A percentile compares a stretch with the other conserved stretches of the same genome.
Conservation (phyloP, 331 rosid species). For the Ulmus americana region DNA sequence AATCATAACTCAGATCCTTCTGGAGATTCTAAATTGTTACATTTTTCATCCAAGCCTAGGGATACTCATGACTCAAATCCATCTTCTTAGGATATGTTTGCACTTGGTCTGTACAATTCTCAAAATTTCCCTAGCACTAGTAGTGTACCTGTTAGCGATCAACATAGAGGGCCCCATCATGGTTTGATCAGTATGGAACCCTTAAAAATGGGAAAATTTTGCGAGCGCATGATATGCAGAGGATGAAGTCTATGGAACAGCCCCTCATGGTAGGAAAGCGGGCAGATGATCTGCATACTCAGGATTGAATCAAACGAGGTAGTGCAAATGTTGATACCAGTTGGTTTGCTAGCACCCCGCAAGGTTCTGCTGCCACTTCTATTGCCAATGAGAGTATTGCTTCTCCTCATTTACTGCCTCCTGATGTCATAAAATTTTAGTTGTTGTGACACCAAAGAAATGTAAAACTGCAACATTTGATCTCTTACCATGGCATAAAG, state of each 20-base stretch:
- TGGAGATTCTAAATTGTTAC: constrained; percentile 38
- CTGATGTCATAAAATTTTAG: constrained; percentile 37
- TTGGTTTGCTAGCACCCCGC: constrained; percentile 37
- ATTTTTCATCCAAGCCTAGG: constrained; percentile 50
- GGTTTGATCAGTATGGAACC: constrained; percentile 96
- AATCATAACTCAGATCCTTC: constrained; percentile 38
- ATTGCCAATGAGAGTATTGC: constrained; percentile 40
- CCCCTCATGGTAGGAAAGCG: constrained; percentile 41
- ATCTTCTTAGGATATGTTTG: constrained; percentile 50
- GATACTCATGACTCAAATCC: constrained; percentile 45
- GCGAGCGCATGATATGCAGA: constrained; percentile 40
- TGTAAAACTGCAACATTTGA: constrained; percentile 77
- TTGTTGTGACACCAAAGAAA: constrained; percentile 59
- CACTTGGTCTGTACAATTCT: constrained; percentile 43
- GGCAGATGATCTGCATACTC: constrained; percentile 55
- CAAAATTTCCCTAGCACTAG: constrained; percentile 42
- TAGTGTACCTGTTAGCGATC: constrained; percentile 45
- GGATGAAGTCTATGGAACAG: constrained; percentile 51
- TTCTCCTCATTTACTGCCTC: constrained; percentile 39
- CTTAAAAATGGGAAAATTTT: constrained; percentile 67
- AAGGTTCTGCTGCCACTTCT: constrained; percentile 36
- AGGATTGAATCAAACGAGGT: constrained; percentile 42
- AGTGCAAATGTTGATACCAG: constrained; percentile 43
- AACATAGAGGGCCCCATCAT: constrained; percentile 88
- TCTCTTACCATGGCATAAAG: constrained; percentile 74